Base-by-base conservation (phyloP, 768 basidiomycete genomes). In the Naganishia friedmannii region DNA sequence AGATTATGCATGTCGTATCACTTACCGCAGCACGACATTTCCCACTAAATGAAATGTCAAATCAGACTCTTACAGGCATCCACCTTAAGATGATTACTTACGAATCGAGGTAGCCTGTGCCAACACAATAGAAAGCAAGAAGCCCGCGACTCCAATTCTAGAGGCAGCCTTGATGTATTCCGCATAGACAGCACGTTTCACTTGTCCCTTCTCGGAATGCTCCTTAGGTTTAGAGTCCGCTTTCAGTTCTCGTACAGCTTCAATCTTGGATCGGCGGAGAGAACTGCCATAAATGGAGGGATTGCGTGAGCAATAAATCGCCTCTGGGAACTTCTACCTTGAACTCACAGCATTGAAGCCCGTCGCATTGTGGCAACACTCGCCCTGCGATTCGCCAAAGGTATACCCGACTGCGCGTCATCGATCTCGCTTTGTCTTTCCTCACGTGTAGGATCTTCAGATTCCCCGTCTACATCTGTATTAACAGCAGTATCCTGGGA, bases 91-190 rank as follows among this genome's bases (percentile, higher is more conserved):
- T 26, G 60, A 7, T 1, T 10, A 45, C 60, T 26, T 28, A 63
- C 60, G 86, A 34, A 93, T 86, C 0, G 86, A 85, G 10, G 85
- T 77, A 6, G 83, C 85, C 78, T 94, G 92, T 67, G 87, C 81
- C 28, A 82, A 46, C 0, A 87, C 63, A 5, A 85, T 86, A 8
- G 84, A 82, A 26, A 88, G 58, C 8, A 93, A 71, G 76, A 90
- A 89, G 21, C 83, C 73, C 7, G 76, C 76, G 77, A 91, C 92
- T 0, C 91, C 93, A 0, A 83, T 73, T 72, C 85, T 87, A 1
- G 91, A 93, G 9, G 91, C 90, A 0, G 93, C 90, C 68, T 86
- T 82, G 74, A 95, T 85, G 77, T 96, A 96, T 68, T 87, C 83
- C 60, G 81, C 77, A 78, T 96, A 96, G 1, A 96, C 91, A 7